Conservation (phyloP, 129 eudicot genomes). For the Artemisia tridentata region DNA sequence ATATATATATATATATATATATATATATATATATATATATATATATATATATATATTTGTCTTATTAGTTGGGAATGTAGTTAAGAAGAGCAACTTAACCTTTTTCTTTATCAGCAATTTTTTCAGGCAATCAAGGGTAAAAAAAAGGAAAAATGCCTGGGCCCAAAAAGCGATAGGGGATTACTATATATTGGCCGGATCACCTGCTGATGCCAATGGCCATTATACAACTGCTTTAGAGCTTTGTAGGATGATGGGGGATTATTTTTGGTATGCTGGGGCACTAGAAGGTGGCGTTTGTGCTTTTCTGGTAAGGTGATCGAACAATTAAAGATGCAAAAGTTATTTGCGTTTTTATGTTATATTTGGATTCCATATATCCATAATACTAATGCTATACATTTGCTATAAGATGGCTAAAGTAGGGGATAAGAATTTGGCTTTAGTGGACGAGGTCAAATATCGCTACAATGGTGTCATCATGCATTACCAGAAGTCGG, state of each 20-base stretch:
- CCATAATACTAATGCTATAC: not conserved
- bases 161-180: slow-evolving; percentile 94
- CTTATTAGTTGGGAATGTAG: not conserved
- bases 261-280: slow-evolving; percentile 96
- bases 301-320: slow-evolving; percentile 73
- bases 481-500: slow-evolving; percentile 78
- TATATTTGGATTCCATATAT: slow-evolving; percentile 8
- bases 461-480: slow-evolving; percentile 85
- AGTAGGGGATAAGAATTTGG: slow-evolving; percentile 66
- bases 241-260: slow-evolving; percentile 78
- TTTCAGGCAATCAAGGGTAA: slow-evolving; percentile 82
- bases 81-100: slow-evolving; percentile 20
- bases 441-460: slow-evolving; percentile 81
- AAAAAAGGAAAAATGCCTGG: slow-evolving; percentile 80
- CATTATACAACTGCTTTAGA: slow-evolving; percentile 84
- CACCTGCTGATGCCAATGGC: slow-evolving; percentile 88
- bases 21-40: too few relatives aligned
- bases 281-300: slow-evolving; percentile 98
- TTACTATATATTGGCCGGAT: slow-evolving; percentile 88
- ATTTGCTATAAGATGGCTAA: slow-evolving; percentile 56
- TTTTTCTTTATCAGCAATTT: slow-evolving; percentile 34
- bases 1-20: too few relatives aligned
- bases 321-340: not conserved
- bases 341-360: not conserved
- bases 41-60: slow-evolving; percentile 18